Evolutionary conservation across 257 asterid species (phyloP).

Genomic region (Solanum neorickii): DNA sequence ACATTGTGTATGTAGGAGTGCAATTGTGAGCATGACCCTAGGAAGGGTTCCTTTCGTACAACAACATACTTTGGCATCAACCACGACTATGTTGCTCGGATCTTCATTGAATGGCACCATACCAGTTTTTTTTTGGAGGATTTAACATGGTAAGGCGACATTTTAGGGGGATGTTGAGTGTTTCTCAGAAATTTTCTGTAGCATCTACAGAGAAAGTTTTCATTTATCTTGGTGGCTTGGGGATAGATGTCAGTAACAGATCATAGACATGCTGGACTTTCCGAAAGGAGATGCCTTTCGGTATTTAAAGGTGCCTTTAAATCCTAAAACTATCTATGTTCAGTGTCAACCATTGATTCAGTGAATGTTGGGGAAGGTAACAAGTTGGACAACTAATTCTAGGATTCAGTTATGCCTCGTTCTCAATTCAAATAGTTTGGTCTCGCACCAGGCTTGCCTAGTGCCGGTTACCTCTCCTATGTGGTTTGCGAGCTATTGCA

Average conservation of each 20-base stretch:
- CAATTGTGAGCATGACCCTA: neutral
- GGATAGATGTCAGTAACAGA: neutral
- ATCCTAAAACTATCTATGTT: neutral
- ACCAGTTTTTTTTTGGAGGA: neutral
- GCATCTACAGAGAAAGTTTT: neutral
- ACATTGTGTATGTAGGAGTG: neutral
- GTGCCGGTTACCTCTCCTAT: too few species aligned
- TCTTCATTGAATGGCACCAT: neutral
- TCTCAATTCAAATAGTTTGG: neutral
- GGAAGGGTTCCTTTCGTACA: neutral
- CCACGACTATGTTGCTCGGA: neutral
- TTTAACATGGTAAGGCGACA: neutral
- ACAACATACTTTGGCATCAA: neutral
- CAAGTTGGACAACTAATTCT: neutral
- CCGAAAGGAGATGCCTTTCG: neutral
- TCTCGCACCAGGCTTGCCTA: neutral
- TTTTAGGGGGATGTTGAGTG: neutral
- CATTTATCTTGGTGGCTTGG: neutral
- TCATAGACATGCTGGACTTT: neutral
- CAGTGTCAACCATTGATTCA: neutral
- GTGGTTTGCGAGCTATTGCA: too few species aligned
- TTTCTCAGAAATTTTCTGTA: neutral
- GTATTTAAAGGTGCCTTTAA: neutral
- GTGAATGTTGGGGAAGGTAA: neutral
- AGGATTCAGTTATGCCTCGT: neutral